Evolutionary conservation across 2,329 filamentous ascomycete genomes (phyloP).

Genomic region (Nigrospora sphaerica): DNA sequence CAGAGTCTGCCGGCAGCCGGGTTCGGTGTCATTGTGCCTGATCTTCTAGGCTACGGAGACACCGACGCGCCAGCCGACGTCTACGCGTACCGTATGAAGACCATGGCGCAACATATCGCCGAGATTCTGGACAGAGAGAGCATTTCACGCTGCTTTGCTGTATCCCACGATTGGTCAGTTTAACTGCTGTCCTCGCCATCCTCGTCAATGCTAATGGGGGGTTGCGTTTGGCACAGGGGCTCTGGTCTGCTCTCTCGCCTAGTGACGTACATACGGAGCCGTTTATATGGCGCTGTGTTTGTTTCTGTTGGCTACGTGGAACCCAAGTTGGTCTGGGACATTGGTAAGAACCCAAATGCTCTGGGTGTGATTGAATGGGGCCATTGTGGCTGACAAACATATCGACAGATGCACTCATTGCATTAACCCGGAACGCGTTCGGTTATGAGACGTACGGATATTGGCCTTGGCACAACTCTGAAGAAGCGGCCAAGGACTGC

Average conservation of each 20-base stretch:
- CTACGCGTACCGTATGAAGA: constrained; percentile 19
- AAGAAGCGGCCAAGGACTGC: constrained; percentile 5
- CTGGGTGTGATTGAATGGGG: neutral
- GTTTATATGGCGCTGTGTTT: constrained; percentile 3
- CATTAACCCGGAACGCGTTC: neutral
- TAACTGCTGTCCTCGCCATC: too few relatives aligned
- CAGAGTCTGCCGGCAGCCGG: constrained; percentile 22
- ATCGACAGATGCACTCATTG: constrained; percentile 1
- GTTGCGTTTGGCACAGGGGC: too few relatives aligned
- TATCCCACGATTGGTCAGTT: constrained; percentile 25
- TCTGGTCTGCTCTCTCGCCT: constrained; percentile 5
- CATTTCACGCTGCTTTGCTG: constrained; percentile 7
- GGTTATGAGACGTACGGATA: constrained; percentile 6
- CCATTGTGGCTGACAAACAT: too few relatives aligned
- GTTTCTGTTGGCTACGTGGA: constrained; percentile 6
- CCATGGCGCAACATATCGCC: constrained; percentile 23
- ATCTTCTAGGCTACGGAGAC: constrained; percentile 32
- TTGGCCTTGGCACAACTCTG: constrained; percentile 6
- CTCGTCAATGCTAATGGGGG: too few relatives aligned
- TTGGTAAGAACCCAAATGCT: neutral
- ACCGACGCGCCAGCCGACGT: constrained; percentile 20
- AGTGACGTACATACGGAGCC: constrained; percentile 3
- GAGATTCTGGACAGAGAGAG: constrained; percentile 22
- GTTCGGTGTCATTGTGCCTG: constrained; percentile 33
- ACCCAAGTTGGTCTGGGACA: constrained; percentile 4